Evolutionary conservation across 345 rosid species (phyloP), one percentile per base, ranked within the genome.

Genomic region (Limnanthes douglasii): DNA sequence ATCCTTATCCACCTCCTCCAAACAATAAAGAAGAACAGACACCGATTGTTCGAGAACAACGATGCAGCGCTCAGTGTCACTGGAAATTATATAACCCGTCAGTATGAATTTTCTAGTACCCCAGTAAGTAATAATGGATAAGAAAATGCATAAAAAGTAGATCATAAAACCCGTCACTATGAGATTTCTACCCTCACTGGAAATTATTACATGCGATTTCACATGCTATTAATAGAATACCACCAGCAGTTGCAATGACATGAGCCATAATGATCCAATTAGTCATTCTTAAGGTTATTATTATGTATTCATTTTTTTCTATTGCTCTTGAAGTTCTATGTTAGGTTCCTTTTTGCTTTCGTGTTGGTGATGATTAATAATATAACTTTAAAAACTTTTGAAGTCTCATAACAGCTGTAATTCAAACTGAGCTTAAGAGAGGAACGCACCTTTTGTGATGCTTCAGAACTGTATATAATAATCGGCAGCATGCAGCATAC

Each of bases 31-130:
- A 46, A 90, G 82, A 38, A 58, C 59, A 27, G 66, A 39, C 24
- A 60, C 63, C 37, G 94, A 90, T 26, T 69, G 75, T 66, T 84
- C 79, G 35, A 84, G 80, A 32, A 69, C 48, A 37, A 86, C 67
- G 46, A 80, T 53, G 69, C 77, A 65, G 45, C 54, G 53, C 48
- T 75, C 82, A 2, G 70, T 57, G 64, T 77, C 75, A 21, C 98
- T 90, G 28, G 32, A 68, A 62, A 48, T 56, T 45, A 53, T 31
- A 47, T 19, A 38, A 45, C 39, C 27, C 32, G 31, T 51, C 16
- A 57, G 51, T 41, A 32, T 9, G 5, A 39, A 18, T 50, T 27
- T 17, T 49, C 43, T 12, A 21, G 27, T 15, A 27, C 35, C 27
- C 24, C 21, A 6, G 13, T 13, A 12, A 26, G 14, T n/a, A n/a